phyloP scores from a whole-genome alignment of 148 eudicot genomes.

The Amaranthus cruentus region DNA sequence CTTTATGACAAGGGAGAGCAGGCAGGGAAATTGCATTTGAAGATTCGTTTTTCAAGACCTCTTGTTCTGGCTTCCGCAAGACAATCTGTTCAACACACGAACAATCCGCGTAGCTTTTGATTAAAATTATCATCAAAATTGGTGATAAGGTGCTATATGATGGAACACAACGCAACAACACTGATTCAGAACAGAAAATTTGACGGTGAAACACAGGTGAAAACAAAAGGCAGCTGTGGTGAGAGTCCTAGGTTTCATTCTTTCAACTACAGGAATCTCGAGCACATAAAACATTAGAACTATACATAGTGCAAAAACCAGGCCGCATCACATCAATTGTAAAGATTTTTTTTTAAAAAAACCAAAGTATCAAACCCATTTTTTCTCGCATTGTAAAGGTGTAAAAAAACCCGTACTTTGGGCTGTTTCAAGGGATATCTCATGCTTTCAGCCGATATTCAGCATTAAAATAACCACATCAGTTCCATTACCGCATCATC shows the following conservation, averaged over 20 bases:
- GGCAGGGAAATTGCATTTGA: constrained; percentile 10
- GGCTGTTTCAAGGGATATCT: too few species aligned
- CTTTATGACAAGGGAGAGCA: constrained; percentile 25
- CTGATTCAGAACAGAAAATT: not conserved
- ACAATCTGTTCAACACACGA: constrained; percentile 29
- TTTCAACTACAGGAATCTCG: not conserved
- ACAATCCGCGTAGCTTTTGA: constrained; percentile 6
- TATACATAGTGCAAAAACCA: too few species aligned
- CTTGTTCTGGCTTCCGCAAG: constrained; percentile 21
- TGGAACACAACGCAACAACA: not conserved
- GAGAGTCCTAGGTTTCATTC: not conserved
- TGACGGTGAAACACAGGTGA: not conserved
- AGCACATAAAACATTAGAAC: not conserved
- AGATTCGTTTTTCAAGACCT: constrained; percentile 16
- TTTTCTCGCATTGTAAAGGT: too few species aligned
- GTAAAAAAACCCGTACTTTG: too few species aligned
- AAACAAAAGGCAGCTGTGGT: not conserved
- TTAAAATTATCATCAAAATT: not conserved
- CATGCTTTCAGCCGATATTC: too few species aligned
- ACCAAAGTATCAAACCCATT: too few species aligned
- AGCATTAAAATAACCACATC: too few species aligned
- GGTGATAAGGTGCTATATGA: not conserved
- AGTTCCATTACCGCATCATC: too few species aligned
- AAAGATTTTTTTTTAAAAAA: too few species aligned
- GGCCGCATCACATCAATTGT: too few species aligned